Percentiles rank a stretch among this genome's conserved stretches.
These are phyloP conservation scores for Citrus cavaleriei DNA, from an alignment of 345 rosid genomes.

Conservation along the genomic window DNA sequence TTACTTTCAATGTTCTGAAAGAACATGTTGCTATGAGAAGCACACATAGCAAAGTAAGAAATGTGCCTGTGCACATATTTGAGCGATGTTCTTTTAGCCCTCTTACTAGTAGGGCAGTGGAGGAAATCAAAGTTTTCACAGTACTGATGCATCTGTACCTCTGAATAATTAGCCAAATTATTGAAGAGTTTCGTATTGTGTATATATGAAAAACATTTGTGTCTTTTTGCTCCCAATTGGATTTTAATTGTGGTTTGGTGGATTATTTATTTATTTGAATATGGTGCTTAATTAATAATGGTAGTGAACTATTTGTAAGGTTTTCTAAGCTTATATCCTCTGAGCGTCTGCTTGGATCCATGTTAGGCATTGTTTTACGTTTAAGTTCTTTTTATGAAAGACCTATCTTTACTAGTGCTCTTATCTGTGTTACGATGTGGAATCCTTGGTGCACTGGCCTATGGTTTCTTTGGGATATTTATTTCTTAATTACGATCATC, in stretches of 20 bases:
- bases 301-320: background rate
- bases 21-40: background rate
- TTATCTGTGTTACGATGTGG: background rate
- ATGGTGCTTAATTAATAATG: background rate
- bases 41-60: background rate
- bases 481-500: background rate
- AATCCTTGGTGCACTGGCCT: background rate
- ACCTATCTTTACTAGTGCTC: background rate
- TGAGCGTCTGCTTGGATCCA: background rate
- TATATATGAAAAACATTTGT: background rate
- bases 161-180: background rate
- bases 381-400: background rate
- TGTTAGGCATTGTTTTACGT: background rate
- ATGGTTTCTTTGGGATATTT: background rate
- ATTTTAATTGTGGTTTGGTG: background rate
- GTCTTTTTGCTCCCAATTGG: background rate
- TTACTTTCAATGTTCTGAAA: background rate
- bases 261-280: background rate
- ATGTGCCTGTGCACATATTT: background rate
- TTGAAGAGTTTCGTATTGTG: background rate
- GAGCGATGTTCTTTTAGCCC: background rate
- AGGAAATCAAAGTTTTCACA: background rate
- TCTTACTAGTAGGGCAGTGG: background rate
- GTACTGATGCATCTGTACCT: background rate
- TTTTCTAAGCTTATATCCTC: background rate